These are phyloP conservation scores for Ecytonucleospora hepatopenaei DNA, from an alignment of 371 early-diverging fungal species.

Conservation along the genomic window DNA sequence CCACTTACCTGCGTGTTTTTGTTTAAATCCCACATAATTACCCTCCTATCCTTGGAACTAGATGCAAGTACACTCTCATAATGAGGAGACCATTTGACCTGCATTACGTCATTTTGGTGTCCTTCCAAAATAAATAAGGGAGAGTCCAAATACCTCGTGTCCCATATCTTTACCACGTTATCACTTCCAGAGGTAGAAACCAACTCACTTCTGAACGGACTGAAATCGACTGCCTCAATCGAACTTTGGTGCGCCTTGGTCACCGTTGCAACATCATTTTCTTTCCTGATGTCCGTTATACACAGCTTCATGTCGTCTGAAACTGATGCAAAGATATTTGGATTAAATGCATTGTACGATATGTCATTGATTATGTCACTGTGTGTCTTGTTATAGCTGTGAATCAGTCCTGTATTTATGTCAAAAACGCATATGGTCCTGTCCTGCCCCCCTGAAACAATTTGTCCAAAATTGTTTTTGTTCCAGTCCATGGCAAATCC, in stretches of 20 bases:
- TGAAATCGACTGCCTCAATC: slow-evolving; percentile 78
- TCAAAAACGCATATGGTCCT: slow-evolving; percentile 69
- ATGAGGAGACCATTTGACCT: slow-evolving; percentile 83
- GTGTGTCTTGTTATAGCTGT: slow-evolving; percentile 59
- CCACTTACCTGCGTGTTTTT: slow-evolving; percentile 74
- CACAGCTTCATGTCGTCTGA: slow-evolving; percentile 78
- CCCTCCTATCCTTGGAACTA: slow-evolving; percentile 72
- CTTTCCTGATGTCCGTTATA: slow-evolving; percentile 66
- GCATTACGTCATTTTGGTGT: slow-evolving; percentile 77
- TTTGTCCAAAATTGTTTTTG: slow-evolving; percentile 57
- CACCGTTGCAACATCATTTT: slow-evolving; percentile 59
- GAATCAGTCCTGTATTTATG: slow-evolving; percentile 59
- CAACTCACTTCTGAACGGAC: slow-evolving; percentile 69
- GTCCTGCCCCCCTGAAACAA: slow-evolving; percentile 74
- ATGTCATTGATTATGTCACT: slow-evolving; percentile 82
- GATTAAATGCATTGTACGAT: slow-evolving; percentile 66
- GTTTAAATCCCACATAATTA: slow-evolving; percentile 84
- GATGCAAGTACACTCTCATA: slow-evolving; percentile 76
- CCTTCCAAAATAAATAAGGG: slow-evolving; percentile 70
- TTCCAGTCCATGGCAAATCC: slow-evolving; percentile 70
- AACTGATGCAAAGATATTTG: slow-evolving; percentile 76
- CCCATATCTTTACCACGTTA: slow-evolving; percentile 82
- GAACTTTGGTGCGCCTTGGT: slow-evolving; percentile 74
- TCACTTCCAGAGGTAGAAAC: slow-evolving; percentile 86
- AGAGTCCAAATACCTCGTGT: slow-evolving; percentile 70